Percentiles rank a stretch among this genome's conserved stretches.
Conservation (phyloP, 495 filamentous ascomycete genomes). For the Pseudotulostoma volvatum region DNA sequence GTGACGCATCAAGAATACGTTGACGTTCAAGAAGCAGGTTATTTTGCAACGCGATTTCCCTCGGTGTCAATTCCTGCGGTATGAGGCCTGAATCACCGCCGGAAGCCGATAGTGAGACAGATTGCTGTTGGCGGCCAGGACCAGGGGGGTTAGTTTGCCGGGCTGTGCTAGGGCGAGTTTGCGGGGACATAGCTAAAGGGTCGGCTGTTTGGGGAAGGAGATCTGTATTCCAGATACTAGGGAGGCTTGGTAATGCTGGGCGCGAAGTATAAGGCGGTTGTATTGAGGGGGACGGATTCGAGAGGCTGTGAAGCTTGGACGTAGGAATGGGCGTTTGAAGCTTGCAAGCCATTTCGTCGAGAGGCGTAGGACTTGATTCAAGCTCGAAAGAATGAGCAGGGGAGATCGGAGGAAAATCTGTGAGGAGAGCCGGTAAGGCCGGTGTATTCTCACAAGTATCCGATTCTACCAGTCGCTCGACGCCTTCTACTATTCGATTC, state of each 20-base stretch:
- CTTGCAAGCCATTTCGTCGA: conserved; percentile 8
- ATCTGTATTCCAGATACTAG: conserved; percentile 33
- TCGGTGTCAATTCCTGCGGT: conserved; percentile 15
- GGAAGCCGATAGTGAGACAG: not conserved
- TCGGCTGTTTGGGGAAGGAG: conserved; percentile 15
- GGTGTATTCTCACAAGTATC: conserved; percentile 32
- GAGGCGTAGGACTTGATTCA: conserved; percentile 10
- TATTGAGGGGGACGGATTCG: conserved; percentile 18
- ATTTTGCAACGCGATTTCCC: conserved; percentile 9
- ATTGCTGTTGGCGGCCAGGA: conserved; percentile 13
- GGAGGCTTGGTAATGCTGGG: conserved; percentile 20
- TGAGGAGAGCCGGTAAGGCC: conserved; percentile 10
- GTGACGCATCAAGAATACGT: conserved; percentile 1
- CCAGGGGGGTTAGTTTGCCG: conserved; percentile 13
- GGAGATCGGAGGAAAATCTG: conserved; percentile 14
- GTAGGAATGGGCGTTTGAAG: conserved; percentile 19
- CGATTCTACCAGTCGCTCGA: conserved; percentile 42
- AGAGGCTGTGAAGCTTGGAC: conserved; percentile 18
- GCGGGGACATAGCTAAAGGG: conserved; percentile 17
- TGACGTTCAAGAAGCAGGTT: not conserved
- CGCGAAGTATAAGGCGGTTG: conserved; percentile 19
- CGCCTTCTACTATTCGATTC: conserved; percentile 45
- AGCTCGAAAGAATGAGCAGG: conserved; percentile 13
- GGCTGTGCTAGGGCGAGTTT: conserved; percentile 10
- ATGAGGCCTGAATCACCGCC: conserved; percentile 9